Conservation (phyloP, 2,329 filamentous ascomycete species). For the Aspergillus sp. region DNA sequence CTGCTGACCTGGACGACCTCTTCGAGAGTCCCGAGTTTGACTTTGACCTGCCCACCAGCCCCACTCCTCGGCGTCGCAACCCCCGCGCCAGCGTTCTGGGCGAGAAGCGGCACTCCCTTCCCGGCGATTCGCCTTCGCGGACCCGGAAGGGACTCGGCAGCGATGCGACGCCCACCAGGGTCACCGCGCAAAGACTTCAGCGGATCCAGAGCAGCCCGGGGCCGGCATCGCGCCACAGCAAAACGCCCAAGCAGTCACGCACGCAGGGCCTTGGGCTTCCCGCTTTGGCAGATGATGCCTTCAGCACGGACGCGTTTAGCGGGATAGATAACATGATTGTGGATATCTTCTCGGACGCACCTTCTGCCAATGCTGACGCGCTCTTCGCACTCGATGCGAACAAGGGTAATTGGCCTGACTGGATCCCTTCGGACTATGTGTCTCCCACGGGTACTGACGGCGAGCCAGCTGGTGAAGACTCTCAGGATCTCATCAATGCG, state of each 20-base stretch:
- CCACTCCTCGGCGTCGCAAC: conserved; percentile 55
- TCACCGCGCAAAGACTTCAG: conserved; percentile 38
- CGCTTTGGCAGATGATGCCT: conserved; percentile 25
- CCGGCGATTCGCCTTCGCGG: conserved; percentile 35
- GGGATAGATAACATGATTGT: conserved; percentile 40
- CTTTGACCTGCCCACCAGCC: conserved; percentile 59
- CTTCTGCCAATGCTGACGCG: conserved; percentile 27
- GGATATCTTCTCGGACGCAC: conserved; percentile 39
- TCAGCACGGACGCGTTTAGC: conserved; percentile 30
- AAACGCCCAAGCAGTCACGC: conserved; percentile 28
- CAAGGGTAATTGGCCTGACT: conserved; percentile 37
- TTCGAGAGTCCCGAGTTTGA: conserved; percentile 62
- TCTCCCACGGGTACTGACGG: conserved; percentile 33
- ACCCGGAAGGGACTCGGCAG: conserved; percentile 24
- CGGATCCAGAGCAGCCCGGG: conserved; percentile 30
- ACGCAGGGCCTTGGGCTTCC: conserved; percentile 21
- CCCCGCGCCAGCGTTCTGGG: conserved; percentile 44
- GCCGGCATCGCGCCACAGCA: conserved; percentile 24
- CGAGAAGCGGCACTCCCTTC: conserved; percentile 42
- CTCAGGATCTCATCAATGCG: conserved; percentile 37
- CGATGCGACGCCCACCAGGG: conserved; percentile 31
- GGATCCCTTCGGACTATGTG: conserved; percentile 39
- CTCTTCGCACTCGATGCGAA: conserved; percentile 34
- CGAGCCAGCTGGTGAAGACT: conserved; percentile 24
- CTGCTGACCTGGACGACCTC: conserved; percentile 59